These are phyloP conservation scores for Mycena venus DNA, from an alignment of 768 basidiomycete species.

Conservation along the genomic window DNA sequence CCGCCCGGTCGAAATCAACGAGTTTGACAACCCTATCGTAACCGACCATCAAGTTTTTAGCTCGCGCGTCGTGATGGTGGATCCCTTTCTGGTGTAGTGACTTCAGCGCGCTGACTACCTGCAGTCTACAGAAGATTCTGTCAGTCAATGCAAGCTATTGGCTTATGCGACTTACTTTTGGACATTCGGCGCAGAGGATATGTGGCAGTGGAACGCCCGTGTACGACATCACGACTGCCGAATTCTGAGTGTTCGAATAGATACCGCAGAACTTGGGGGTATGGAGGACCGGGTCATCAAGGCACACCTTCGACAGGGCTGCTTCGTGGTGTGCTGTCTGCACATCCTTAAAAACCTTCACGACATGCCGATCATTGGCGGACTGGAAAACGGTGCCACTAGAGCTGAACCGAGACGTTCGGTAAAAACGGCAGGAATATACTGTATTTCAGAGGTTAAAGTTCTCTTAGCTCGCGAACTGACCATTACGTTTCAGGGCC, in stretches of 20 bases:
- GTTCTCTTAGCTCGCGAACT: background rate
- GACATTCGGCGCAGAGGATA: background rate
- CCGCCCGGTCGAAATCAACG: background rate
- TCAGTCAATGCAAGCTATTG: background rate
- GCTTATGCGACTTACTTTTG: background rate
- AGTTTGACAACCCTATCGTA: background rate
- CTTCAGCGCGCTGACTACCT: background rate
- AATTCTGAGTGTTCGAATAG: background rate
- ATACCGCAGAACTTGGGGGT: background rate
- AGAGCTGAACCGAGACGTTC: background rate
- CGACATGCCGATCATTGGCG: background rate
- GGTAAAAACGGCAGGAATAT: background rate
- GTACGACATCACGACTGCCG: background rate
- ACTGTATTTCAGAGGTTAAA: background rate
- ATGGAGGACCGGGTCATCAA: background rate
- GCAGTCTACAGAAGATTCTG: background rate
- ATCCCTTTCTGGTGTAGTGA: background rate
- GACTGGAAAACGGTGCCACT: background rate
- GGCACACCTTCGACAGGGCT: background rate
- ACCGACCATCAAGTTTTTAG: background rate
- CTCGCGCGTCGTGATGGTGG: slow-evolving; percentile 1
- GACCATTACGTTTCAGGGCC: background rate
- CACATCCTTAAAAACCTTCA: background rate
- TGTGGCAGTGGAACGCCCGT: background rate
- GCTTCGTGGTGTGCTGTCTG: background rate